Evolutionary conservation across 441 rosid genomes (phyloP).

Genomic region (Euphorbia corollata): DNA sequence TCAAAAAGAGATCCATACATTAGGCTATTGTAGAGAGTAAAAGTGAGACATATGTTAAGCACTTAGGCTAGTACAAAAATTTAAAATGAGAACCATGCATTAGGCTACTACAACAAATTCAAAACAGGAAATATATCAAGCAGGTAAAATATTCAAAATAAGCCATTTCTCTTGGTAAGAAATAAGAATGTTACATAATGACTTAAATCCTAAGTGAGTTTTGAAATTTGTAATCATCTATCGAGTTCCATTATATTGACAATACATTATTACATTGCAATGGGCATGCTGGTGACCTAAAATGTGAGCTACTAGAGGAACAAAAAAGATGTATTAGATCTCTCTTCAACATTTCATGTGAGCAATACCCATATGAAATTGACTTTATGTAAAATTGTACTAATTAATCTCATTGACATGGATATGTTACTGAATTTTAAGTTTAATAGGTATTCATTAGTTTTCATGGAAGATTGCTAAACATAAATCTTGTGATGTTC

Average conservation of each 20-base stretch:
- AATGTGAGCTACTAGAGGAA: background rate
- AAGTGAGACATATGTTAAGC: background rate
- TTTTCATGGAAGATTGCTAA: background rate
- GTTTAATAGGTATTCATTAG: background rate
- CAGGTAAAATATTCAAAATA: too few relatives aligned
- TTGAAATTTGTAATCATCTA: background rate
- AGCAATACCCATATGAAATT: background rate
- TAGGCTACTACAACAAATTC: background rate
- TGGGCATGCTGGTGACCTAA: background rate
- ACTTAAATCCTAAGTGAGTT: background rate
- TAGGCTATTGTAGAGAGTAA: background rate
- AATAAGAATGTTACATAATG: background rate
- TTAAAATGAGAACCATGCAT: background rate
- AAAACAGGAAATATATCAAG: too few relatives aligned
- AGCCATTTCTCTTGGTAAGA: background rate
- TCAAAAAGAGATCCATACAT: background rate
- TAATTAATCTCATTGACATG: background rate
- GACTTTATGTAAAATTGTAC: background rate
- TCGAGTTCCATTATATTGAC: background rate
- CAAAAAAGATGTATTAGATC: background rate
- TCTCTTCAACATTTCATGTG: background rate
- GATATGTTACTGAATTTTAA: background rate
- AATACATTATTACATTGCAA: background rate
- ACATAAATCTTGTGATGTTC: background rate
- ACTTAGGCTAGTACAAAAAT: background rate